Percentiles rank a stretch among this genome's conserved stretches.
phyloP scores from a whole-genome alignment of 2,329 filamentous ascomycete genomes.

The Hypoxylon sp. region DNA sequence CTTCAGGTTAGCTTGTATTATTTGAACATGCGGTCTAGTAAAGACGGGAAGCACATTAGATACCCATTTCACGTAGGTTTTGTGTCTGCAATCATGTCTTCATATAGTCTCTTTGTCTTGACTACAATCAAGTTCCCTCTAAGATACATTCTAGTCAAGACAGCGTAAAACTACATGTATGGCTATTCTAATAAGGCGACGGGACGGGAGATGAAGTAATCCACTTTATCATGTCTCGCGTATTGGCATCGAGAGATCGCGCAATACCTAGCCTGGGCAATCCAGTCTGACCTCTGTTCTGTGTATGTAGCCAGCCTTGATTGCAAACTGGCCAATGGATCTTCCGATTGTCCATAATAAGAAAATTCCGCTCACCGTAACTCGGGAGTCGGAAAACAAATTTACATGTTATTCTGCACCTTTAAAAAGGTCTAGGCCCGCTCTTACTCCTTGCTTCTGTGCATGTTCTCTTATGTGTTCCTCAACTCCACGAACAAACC shows the following conservation, averaged over 20 bases:
- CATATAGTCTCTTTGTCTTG: constrained; percentile 9
- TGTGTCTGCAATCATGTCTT: constrained; percentile 1
- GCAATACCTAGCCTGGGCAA: constrained; percentile 27
- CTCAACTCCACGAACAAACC: constrained; percentile 12
- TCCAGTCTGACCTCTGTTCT: constrained; percentile 20
- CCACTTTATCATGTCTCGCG: constrained; percentile 41
- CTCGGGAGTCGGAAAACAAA: constrained; percentile 20
- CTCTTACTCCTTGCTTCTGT: constrained; percentile 9
- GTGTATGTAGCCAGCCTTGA: constrained; percentile 27
- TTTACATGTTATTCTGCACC: constrained; percentile 6
- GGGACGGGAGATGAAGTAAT: constrained; percentile 28
- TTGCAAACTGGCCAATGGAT: constrained; percentile 41
- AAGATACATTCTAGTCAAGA: constrained; percentile 3
- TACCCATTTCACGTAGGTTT: background rate
- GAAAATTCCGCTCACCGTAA: constrained; percentile 43
- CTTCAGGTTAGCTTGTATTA: background rate
- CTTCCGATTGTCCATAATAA: constrained; percentile 38
- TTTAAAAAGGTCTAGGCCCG: constrained; percentile 31
- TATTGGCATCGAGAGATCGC: constrained; percentile 38
- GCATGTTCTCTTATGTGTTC: constrained; percentile 21
- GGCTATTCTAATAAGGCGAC: constrained; percentile 21
- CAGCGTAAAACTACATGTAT: background rate
- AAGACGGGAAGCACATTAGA: constrained; percentile 11
- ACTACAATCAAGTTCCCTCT: background rate
- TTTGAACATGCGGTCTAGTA: constrained; percentile 16